These are phyloP conservation scores for Suhomyces terraborum DNA, from an alignment of 1,139 yeast species.

Conservation along the genomic window DNA sequence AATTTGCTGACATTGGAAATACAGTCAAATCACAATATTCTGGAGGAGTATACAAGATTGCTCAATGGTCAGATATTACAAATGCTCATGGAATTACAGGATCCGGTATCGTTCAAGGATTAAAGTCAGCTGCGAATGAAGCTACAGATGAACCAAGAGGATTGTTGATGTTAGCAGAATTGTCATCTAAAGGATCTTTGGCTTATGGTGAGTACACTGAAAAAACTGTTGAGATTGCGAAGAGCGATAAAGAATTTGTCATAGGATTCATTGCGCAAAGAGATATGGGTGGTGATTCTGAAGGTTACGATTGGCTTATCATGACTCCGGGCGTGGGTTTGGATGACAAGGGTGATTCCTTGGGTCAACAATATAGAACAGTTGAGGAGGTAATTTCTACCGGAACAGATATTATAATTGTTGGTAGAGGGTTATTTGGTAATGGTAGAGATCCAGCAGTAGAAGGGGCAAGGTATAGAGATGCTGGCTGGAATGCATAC, in stretches of 20 bases:
- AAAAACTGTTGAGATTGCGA: conserved; percentile 88
- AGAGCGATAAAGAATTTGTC: conserved; percentile 81
- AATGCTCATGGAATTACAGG: conserved; percentile 99
- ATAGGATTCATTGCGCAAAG: conserved; percentile 96
- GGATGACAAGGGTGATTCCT: conserved; percentile 94
- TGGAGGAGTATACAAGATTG: conserved; percentile 86
- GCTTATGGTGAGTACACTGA: conserved; percentile 90
- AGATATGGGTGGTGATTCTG: conserved; percentile 79
- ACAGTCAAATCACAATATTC: conserved; percentile 93
- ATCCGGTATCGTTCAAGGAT: conserved; percentile 85
- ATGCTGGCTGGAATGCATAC: conserved; percentile 95
- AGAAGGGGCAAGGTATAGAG: conserved; percentile 86
- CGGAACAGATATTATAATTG: conserved; percentile 93
- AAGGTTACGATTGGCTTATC: conserved; percentile 90
- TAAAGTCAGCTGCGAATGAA: conserved; percentile 80
- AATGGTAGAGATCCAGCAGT: conserved; percentile 87
- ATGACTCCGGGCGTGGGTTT: conserved; percentile 99
- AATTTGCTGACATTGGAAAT: conserved; percentile 98
- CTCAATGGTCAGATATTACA: conserved; percentile 94
- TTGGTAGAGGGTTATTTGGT: conserved; percentile 96
- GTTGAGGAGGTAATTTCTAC: conserved; percentile 79
- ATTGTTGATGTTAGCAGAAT: conserved; percentile 90
- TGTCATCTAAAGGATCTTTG: conserved; percentile 88
- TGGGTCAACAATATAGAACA: conserved; percentile 96
- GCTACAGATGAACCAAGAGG: conserved; percentile 74